These are phyloP conservation scores for Geum urbanum DNA, from an alignment of 306 rosid genomes.

Conservation along the genomic window DNA sequence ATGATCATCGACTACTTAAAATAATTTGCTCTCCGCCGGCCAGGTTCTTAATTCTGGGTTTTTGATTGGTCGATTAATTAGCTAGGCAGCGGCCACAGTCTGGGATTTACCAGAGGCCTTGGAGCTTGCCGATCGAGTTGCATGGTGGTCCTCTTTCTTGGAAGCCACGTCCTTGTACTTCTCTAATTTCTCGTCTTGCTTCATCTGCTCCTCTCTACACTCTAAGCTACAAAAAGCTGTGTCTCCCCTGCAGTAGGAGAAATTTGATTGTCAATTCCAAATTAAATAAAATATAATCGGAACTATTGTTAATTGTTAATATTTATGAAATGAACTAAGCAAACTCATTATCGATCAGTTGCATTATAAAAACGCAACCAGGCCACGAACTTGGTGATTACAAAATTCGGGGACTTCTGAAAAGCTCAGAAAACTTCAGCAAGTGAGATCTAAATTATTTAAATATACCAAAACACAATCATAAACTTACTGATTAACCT, in stretches of 20 bases:
- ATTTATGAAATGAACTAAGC: too few relatives aligned
- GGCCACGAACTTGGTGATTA: neutral
- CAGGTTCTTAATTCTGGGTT: too few relatives aligned
- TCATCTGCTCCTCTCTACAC: constrained; percentile 79
- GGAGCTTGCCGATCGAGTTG: constrained; percentile 22
- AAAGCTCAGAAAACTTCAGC: neutral
- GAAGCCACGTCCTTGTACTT: constrained; percentile 31
- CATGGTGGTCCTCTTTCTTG: constrained; percentile 28
- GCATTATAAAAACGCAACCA: neutral
- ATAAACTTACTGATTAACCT: too few relatives aligned
- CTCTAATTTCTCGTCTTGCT: constrained; percentile 53
- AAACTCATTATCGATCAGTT: neutral
- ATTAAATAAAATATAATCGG: neutral
- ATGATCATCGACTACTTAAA: neutral
- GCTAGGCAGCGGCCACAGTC: constrained; percentile 40
- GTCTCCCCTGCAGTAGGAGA: constrained; percentile 63
- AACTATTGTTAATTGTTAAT: neutral
- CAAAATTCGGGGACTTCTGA: neutral
- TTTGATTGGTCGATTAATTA: neutral
- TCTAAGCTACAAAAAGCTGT: constrained; percentile 87
- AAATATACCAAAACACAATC: neutral
- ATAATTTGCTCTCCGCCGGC: neutral
- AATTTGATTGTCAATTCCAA: neutral
- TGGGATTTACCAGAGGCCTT: constrained; percentile 32
- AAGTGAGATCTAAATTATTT: neutral